Percentiles rank a stretch among this genome's conserved stretches.
Evolutionary conservation across 2,329 filamentous ascomycete genomes (phyloP).

Genomic region (Trichoderma lentiforme): DNA sequence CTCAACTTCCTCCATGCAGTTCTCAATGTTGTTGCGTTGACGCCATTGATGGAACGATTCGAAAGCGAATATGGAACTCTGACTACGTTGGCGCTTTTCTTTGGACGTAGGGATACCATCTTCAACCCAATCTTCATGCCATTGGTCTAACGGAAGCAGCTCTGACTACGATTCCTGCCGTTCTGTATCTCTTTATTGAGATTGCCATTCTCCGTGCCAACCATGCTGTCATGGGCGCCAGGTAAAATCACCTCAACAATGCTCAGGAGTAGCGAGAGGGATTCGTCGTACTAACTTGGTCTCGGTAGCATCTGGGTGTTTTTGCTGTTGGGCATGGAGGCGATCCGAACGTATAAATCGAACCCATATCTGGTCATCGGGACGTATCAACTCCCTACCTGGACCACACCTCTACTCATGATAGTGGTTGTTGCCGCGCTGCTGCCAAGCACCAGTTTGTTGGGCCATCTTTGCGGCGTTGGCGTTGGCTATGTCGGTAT

Average conservation of each 20-base stretch:
- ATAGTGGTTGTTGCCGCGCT: slow-evolving; percentile 72
- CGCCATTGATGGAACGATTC: slow-evolving; percentile 89
- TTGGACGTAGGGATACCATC: slow-evolving; percentile 70
- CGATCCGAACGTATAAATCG: slow-evolving; percentile 76
- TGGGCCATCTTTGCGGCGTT: slow-evolving; percentile 85
- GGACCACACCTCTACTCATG: slow-evolving; percentile 80
- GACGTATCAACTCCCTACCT: slow-evolving; percentile 75
- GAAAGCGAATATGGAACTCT: slow-evolving; percentile 90
- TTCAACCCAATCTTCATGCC: neutral
- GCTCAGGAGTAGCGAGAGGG: neutral
- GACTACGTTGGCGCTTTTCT: slow-evolving; percentile 80
- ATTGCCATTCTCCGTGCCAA: slow-evolving; percentile 68
- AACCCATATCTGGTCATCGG: slow-evolving; percentile 72
- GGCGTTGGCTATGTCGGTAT: slow-evolving; percentile 80
- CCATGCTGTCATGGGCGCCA: slow-evolving; percentile 74
- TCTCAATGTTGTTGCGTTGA: slow-evolving; percentile 74
- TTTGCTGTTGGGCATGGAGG: slow-evolving; percentile 77
- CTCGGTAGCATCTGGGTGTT: slow-evolving; percentile 81
- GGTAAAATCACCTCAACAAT: slow-evolving; percentile 48
- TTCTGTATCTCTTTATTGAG: slow-evolving; percentile 78
- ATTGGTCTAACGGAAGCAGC: slow-evolving; percentile 44
- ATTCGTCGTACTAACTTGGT: neutral
- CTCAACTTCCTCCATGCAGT: slow-evolving; percentile 74
- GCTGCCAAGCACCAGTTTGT: slow-evolving; percentile 74
- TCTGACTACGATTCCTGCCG: slow-evolving; percentile 75